Percentiles rank a stretch among this genome's conserved stretches.
These are phyloP conservation scores for Hansenula anomala DNA, from an alignment of 1,139 yeast species.

Conservation along the genomic window DNA sequence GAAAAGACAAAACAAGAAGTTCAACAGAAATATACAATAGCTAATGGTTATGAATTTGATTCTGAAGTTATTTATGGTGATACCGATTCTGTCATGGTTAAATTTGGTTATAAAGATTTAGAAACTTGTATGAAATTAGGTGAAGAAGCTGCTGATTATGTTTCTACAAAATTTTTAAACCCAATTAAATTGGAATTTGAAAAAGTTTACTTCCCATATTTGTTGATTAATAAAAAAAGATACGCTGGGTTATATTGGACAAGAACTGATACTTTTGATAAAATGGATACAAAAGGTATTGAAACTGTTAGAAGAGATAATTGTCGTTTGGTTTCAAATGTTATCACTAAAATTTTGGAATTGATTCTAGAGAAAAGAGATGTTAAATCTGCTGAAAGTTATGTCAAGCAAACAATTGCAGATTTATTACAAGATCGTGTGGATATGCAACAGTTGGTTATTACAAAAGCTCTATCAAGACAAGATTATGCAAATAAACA, in stretches of 20 bases:
- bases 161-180: constrained; percentile 68
- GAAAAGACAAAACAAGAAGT: constrained; percentile 86
- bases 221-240: constrained; percentile 90
- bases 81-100: constrained; percentile 99
- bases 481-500: constrained; percentile 94
- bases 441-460: constrained; percentile 90
- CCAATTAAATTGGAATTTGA: constrained; percentile 97
- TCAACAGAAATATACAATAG: constrained; percentile 68
- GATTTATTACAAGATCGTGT: constrained; percentile 86
- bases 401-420: constrained; percentile 83
- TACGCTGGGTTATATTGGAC: constrained; percentile 99
- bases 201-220: constrained; percentile 92
- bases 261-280: constrained; percentile 80
- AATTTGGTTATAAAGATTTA: constrained; percentile 83
- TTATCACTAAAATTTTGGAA: constrained; percentile 86
- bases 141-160: constrained; percentile 88
- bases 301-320: constrained; percentile 98
- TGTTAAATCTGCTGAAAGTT: constrained; percentile 81
- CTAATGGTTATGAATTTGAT: constrained; percentile 78
- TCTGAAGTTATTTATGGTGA: constrained; percentile 96
- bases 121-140: constrained; percentile 87
- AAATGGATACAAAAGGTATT: constrained; percentile 97
- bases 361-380: constrained; percentile 83
- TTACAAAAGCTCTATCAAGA: constrained; percentile 81
- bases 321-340: constrained; percentile 90